phyloP scores from a whole-genome alignment of 2,329 filamentous ascomycete species.

The Phaeosphaeriaceae sp. region DNA sequence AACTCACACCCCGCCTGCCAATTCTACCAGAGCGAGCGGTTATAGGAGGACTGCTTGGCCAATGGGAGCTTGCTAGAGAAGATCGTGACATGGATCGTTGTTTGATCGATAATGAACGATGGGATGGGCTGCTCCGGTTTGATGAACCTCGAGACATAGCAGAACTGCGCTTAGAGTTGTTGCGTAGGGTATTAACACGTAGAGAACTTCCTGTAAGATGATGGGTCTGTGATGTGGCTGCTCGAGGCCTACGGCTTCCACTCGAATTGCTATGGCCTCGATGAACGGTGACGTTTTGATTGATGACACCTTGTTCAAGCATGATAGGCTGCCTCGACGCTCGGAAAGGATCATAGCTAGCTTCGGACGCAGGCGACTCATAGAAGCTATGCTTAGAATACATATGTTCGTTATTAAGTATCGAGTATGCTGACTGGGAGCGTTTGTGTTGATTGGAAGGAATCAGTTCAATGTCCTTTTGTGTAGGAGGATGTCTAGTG shows the following conservation, averaged over 20 bases:
- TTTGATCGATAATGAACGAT: conserved; percentile 29
- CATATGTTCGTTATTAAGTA: conserved; percentile 61
- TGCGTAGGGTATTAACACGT: conserved; percentile 49
- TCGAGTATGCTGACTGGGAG: conserved; percentile 62
- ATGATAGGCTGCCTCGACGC: conserved; percentile 65
- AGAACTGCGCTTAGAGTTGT: conserved; percentile 41
- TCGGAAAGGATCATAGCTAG: conserved; percentile 85
- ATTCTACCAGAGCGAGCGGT: conserved; percentile 57
- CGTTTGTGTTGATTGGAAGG: conserved; percentile 49
- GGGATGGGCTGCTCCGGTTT: conserved; percentile 39
- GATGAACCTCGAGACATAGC: conserved; percentile 41
- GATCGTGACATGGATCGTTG: conserved; percentile 44
- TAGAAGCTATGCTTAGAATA: conserved; percentile 57
- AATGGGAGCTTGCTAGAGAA: conserved; percentile 55
- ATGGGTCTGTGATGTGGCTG: conserved; percentile 41
- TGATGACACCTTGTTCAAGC: conserved; percentile 58
- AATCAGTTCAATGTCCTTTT: conserved; percentile 42
- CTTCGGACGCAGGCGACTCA: conserved; percentile 56
- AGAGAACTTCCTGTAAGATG: conserved; percentile 52
- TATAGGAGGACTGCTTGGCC: conserved; percentile 57
- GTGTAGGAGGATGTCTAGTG: conserved; percentile 27
- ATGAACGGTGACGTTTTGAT: conserved; percentile 73
- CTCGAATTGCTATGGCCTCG: conserved; percentile 50
- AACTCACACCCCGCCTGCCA: conserved; percentile 68
- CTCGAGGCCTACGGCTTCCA: conserved; percentile 43